Conservation (phyloP, 2,329 filamentous ascomycete genomes). For the Pseudocercospora eumusae region DNA sequence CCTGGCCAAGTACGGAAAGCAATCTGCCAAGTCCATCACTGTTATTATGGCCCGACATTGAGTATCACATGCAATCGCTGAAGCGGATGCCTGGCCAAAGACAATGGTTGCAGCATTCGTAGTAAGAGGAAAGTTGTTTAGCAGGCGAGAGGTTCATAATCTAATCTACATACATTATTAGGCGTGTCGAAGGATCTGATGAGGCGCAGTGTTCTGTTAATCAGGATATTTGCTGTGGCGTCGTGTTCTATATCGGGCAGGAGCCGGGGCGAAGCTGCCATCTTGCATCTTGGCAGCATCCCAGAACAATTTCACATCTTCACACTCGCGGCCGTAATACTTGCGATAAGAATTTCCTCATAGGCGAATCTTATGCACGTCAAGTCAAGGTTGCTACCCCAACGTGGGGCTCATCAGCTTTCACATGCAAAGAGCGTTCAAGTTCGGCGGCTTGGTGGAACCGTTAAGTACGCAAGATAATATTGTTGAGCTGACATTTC, state of each 20-base stretch:
- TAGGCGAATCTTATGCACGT: constrained; percentile 20
- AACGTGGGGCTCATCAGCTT: constrained; percentile 20
- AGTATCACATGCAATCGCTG: background rate
- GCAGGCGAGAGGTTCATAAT: constrained; percentile 19
- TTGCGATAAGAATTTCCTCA: constrained; percentile 11
- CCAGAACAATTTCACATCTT: too few species aligned
- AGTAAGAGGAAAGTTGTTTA: constrained; percentile 2
- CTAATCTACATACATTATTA: too few species aligned
- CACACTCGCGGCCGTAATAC: background rate
- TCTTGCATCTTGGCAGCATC: background rate
- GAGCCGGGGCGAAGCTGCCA: constrained; percentile 5
- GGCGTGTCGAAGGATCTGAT: constrained; percentile 8
- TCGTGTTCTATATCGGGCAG: constrained; percentile 2
- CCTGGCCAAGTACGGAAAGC: background rate
- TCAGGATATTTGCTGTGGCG: constrained; percentile 1
- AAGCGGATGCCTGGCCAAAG: constrained; percentile 4
- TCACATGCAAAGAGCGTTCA: constrained; percentile 22
- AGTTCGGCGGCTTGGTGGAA: constrained; percentile 10
- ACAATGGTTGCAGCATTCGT: background rate
- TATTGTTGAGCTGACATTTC: constrained; percentile 2
- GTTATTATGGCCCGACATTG: constrained; percentile 12
- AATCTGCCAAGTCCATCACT: background rate
- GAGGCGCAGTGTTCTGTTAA: constrained; percentile 10
- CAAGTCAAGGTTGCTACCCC: constrained; percentile 14
- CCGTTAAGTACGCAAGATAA: background rate